These are phyloP conservation scores for Hygrocybe coccinea DNA, from an alignment of 768 basidiomycete species.

Conservation along the genomic window DNA sequence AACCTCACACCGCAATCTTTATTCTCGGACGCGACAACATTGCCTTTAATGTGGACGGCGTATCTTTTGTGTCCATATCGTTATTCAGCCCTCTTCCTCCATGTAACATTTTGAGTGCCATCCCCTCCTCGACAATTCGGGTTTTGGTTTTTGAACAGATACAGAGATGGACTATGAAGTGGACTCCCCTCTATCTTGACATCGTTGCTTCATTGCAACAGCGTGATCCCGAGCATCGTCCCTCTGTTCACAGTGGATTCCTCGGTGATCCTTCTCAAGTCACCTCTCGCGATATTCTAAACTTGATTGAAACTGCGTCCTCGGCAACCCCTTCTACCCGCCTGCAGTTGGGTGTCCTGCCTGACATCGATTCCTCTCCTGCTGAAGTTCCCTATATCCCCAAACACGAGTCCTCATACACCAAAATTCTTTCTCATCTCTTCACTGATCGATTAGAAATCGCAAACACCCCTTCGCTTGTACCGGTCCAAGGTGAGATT, in stretches of 20 bases:
- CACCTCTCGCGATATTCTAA: slow-evolving; percentile 42
- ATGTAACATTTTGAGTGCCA: slow-evolving; percentile 48
- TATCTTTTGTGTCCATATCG: slow-evolving; percentile 59
- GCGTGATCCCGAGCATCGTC: slow-evolving; percentile 42
- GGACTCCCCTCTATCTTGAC: slow-evolving; percentile 85
- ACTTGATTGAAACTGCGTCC: slow-evolving; percentile 45
- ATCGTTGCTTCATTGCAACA: slow-evolving; percentile 68
- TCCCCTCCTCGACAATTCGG: slow-evolving; percentile 59
- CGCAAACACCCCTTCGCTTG: slow-evolving; percentile 74
- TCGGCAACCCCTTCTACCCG: slow-evolving; percentile 35
- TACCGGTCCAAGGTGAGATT: slow-evolving; percentile 60
- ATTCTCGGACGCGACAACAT: slow-evolving; percentile 54
- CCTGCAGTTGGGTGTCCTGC: slow-evolving; percentile 42
- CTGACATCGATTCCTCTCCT: slow-evolving; percentile 25
- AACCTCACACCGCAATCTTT: slow-evolving; percentile 67
- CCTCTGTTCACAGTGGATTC: slow-evolving; percentile 56
- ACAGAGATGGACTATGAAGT: slow-evolving; percentile 70
- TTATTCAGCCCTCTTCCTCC: slow-evolving; percentile 70
- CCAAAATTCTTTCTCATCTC: slow-evolving; percentile 76
- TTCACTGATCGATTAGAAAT: slow-evolving; percentile 79
- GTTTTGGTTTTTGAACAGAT: slow-evolving; percentile 83
- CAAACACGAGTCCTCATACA: slow-evolving; percentile 87
- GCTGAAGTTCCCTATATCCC: slow-evolving; percentile 61
- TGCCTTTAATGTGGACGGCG: slow-evolving; percentile 45
- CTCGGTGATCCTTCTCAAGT: slow-evolving; percentile 48